phyloP scores from a whole-genome alignment of 1,284 basidiomycete genomes.

The Lignosus rhinocerotis region DNA sequence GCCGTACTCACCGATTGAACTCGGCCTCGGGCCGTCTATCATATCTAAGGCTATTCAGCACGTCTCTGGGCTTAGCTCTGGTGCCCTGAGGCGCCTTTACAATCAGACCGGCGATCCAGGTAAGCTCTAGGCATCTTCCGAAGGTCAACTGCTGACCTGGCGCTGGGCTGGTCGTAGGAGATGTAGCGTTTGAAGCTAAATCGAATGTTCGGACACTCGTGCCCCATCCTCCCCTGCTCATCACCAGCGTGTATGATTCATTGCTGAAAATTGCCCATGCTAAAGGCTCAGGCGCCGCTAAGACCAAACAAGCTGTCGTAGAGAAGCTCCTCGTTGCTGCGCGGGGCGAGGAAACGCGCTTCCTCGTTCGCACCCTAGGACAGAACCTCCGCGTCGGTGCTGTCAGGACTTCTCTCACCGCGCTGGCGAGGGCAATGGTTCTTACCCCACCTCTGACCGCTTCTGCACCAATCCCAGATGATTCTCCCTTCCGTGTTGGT shows the following conservation, averaged over 20 bases:
- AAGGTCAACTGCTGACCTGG: slow-evolving; percentile 2
- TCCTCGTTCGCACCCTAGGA: slow-evolving; percentile 78
- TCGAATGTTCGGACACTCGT: slow-evolving; percentile 76
- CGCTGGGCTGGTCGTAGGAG: slow-evolving; percentile 42
- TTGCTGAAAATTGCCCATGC: slow-evolving; percentile 65
- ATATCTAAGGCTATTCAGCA: slow-evolving; percentile 82
- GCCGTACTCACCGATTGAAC: slow-evolving; percentile 72
- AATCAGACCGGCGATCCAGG: slow-evolving; percentile 67
- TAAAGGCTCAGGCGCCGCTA: slow-evolving; percentile 76
- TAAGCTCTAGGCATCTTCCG: slow-evolving; percentile 15
- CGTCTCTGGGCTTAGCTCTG: slow-evolving; percentile 74
- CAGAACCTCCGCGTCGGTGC: slow-evolving; percentile 88
- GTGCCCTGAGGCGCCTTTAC: slow-evolving; percentile 68
- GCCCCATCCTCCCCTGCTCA: slow-evolving; percentile 69
- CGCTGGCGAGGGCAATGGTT: slow-evolving; percentile 80
- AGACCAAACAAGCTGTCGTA: slow-evolving; percentile 77
- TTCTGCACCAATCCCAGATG: slow-evolving; percentile 22
- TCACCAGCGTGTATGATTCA: slow-evolving; percentile 64
- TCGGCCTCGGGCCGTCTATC: slow-evolving; percentile 76
- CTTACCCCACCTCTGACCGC: slow-evolving; percentile 49
- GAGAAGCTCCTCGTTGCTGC: slow-evolving; percentile 84
- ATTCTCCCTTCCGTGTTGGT: slow-evolving; percentile 40
- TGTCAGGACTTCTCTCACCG: slow-evolving; percentile 81
- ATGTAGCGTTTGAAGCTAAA: slow-evolving; percentile 85
- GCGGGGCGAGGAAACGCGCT: slow-evolving; percentile 86